Percentiles rank a stretch among this genome's conserved stretches.
These are phyloP conservation scores for Buxus sempervirens DNA, from an alignment of 164 flowering plant species.

Conservation along the genomic window DNA sequence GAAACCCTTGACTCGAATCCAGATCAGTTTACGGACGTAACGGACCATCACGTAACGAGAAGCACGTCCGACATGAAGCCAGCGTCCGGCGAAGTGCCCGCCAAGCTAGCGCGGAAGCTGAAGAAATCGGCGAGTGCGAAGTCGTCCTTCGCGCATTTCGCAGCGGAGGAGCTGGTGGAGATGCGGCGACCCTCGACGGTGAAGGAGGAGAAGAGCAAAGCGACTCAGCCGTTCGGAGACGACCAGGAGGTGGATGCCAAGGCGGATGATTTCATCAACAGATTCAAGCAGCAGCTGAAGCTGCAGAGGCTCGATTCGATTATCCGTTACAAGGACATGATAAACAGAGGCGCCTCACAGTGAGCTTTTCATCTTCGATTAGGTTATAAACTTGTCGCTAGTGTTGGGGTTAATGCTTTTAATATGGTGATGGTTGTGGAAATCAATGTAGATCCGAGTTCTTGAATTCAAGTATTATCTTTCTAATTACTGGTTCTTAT, in stretches of 20 bases:
- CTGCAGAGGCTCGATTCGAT: slow-evolving; percentile 54
- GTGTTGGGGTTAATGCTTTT: too few relatives aligned
- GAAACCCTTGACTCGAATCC: not conserved
- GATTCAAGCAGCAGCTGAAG: slow-evolving; percentile 50
- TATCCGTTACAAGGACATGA: slow-evolving; percentile 35
- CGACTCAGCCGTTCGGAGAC: slow-evolving; percentile 13
- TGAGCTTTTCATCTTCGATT: not conserved
- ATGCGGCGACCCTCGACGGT: slow-evolving; percentile 21
- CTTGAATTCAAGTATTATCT: too few relatives aligned
- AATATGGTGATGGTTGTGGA: too few relatives aligned
- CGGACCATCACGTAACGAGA: slow-evolving; percentile 5
- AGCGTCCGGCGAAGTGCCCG: slow-evolving; percentile 10
- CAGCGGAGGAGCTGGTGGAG: slow-evolving; percentile 22
- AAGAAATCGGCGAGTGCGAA: slow-evolving; percentile 33
- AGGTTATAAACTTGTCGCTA: not conserved
- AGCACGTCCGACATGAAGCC: slow-evolving; percentile 15
- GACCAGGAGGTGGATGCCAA: slow-evolving; percentile 50
- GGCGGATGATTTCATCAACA: slow-evolving; percentile 60
- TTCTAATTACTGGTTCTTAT: too few relatives aligned
- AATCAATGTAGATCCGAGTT: too few relatives aligned
- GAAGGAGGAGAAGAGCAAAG: slow-evolving; percentile 18
- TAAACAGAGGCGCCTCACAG: slow-evolving; percentile 12
- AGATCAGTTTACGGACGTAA: not conserved
- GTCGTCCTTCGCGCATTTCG: slow-evolving; percentile 7
- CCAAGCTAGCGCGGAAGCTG: slow-evolving; percentile 21